Evolutionary conservation across 495 filamentous ascomycete genomes (phyloP), one percentile per base, ranked within the genome.

Genomic region (Tuber brumale): DNA sequence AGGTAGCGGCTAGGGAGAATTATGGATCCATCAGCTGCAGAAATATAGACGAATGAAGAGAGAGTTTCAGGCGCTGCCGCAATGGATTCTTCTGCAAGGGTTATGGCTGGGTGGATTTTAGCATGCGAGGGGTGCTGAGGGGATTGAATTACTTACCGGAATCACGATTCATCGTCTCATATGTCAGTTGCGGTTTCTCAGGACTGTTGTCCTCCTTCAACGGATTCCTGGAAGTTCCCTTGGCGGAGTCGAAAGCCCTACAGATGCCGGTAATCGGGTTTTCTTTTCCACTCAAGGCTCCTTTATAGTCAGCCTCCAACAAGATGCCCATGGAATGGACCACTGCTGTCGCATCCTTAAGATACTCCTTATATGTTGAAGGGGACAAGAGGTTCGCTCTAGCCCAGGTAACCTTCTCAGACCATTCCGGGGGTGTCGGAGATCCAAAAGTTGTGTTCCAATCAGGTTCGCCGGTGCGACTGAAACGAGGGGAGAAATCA

Each of bases 241-340:
- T 92, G 6, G 87, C 88, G 8, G 87, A 83, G 74, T 90, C 88
- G 79, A 97, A 98, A 57, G 93, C 94, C 72, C 90, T 89, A 74
- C 88, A 87, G 6, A 99, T 85, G 0, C 94, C 94, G 1, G 89
- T 84, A 72, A 95, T 82, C 7, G 93, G 89, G 0, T 91, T 92
- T 80, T 95, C 94, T 70, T 88, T 88, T 27, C 95, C 96, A 72
- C 88, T 89, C 57, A 99, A 83, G 6, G 97, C 93, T 76, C 92
- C 92, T 85, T 99, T 98, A 87, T 99, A 99, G 85, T 99, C 95
- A 12, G 95, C 94, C 85, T 99, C 95, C 19, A 99, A 88, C n/a
- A 99, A 87, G 73, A 99, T 98, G 10, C 95, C 95, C 90, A 97
- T 92, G 77, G 87, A 91, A 85, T 99, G 95, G 35, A 99, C 91